Base-by-base conservation (phyloP, 2,329 filamentous ascomycete species). In the Lasiodiplodia hormozganensis region DNA sequence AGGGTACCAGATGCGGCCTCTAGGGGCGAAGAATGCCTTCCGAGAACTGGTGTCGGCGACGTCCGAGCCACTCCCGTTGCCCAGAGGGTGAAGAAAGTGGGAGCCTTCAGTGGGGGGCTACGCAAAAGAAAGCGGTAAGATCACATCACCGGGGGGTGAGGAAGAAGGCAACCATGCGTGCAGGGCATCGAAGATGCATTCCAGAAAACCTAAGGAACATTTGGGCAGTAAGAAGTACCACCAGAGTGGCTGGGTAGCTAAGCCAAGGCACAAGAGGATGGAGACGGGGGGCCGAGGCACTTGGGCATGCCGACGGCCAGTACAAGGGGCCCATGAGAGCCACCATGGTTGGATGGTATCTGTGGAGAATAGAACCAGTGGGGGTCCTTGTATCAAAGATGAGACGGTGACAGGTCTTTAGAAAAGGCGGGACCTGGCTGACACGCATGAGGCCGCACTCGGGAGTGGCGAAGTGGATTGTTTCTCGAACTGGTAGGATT, bases 221-320 rank as follows among this genome's bases (percentile, higher is more conserved):
- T 64, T 38, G 31, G 47, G 47, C 14, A 4, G 6, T 21, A 12
- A 21, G 5, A 16, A 18, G 14, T 2, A 49, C 6, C 11, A 5
- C 18, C 36, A 14, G 43, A 4, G 43, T 12, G 40, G 43, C 14
- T 47, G 51, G 47, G 18, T 16, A 34, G 58, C 2, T n/a, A 38
- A 23, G 56, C 36, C 60, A 49, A 21, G 31, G 58, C 58, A 16
- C 8, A 34, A 34, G 43, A 62, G 25, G 43, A n/a, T 34, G 43
- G 21, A n/a, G 47, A 64, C n/a, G 60, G 47, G 43, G 36, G 60
- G 60, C 60, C 60, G 47, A 64, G 60, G 47, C 60, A 31, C 52
- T 21, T 14, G 16, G 18, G 16, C 5, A 38, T 8, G n/a, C 60
- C 60, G 60, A 11, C 5, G 60, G 25, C 43, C 28, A 40, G 25